Percentiles rank a stretch among this genome's conserved stretches.
phyloP scores from a whole-genome alignment of 495 filamentous ascomycete species.

The Hypoxylon subgilvum region DNA sequence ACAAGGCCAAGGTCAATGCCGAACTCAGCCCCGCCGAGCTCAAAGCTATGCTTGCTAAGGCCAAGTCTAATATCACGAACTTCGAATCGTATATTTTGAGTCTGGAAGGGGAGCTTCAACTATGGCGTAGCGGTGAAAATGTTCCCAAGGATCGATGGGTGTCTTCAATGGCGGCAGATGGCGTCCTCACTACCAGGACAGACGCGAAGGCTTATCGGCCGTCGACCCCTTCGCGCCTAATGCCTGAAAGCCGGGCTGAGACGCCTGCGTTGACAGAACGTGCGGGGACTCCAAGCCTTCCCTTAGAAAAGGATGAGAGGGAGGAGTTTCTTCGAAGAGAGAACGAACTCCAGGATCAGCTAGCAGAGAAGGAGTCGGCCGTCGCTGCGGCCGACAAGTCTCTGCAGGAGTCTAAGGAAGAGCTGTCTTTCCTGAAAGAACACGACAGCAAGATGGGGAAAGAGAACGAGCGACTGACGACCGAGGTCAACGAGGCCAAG shows the following conservation, averaged over 20 bases:
- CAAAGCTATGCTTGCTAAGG: constrained; percentile 88
- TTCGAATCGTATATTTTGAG: constrained; percentile 84
- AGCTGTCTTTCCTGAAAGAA: constrained; percentile 80
- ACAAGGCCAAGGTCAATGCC: constrained; percentile 99
- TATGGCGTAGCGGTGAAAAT: constrained; percentile 85
- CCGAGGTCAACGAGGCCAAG: constrained; percentile 85
- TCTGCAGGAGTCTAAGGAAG: constrained; percentile 80
- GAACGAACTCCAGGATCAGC: constrained; percentile 95
- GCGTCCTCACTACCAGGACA: constrained; percentile 59
- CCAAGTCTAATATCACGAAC: constrained; percentile 84
- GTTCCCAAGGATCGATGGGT: constrained; percentile 83
- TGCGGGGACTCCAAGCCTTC: constrained; percentile 83
- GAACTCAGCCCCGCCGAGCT: constrained; percentile 94
- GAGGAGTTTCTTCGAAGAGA: constrained; percentile 95
- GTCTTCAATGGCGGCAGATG: constrained; percentile 65
- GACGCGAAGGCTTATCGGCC: constrained; percentile 69
- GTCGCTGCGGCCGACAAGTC: constrained; percentile 77
- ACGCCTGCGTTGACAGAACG: constrained; percentile 69
- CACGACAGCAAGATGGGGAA: constrained; percentile 78
- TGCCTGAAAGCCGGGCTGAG: constrained; percentile 81
- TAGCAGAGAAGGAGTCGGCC: constrained; percentile 88
- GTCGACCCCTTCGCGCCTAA: constrained; percentile 81
- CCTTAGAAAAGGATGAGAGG: constrained; percentile 92
- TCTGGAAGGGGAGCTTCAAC: constrained; percentile 82
- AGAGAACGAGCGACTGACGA: constrained; percentile 82